A percentile compares a stretch with the other conserved stretches of the same genome.
These are phyloP conservation scores for Angomonas ambiguus DNA, from an alignment of 208 protist species.

Conservation along the genomic window DNA sequence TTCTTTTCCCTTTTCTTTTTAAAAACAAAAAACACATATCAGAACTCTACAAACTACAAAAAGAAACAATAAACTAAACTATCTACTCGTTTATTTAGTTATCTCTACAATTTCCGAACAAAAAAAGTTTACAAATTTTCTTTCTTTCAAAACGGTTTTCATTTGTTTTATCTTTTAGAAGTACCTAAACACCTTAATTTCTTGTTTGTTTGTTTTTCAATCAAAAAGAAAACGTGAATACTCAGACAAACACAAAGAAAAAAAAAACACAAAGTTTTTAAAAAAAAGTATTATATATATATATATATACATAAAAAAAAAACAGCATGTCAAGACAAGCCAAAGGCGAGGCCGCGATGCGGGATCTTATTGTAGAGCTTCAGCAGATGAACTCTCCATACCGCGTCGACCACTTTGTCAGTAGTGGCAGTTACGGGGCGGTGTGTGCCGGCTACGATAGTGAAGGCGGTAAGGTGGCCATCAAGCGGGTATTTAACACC, in stretches of 20 bases:
- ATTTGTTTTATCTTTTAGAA: no score
- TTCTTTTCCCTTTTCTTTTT: conserved; percentile 9
- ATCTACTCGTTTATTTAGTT: background rate
- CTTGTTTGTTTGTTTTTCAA: conserved; percentile 12
- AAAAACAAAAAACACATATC: background rate
- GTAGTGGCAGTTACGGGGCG: conserved; percentile 86
- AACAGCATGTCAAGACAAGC: conserved; percentile 18
- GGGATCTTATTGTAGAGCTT: conserved; percentile 73
- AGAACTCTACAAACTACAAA: background rate
- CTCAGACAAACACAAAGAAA: no score
- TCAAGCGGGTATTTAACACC: conserved; percentile 88
- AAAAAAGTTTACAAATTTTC: no score
- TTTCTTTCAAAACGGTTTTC: no score
- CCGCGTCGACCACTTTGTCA: conserved; percentile 77
- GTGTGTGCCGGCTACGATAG: conserved; percentile 77
- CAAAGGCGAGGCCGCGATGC: conserved; percentile 67
- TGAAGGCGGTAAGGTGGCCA: conserved; percentile 60
- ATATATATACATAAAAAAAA: conserved; percentile 1
- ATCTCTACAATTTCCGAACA: no score
- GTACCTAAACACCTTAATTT: no score
- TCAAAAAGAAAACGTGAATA: background rate
- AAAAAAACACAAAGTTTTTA: no score
- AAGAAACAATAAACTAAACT: background rate
- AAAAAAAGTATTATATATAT: no score
- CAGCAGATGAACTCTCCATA: conserved; percentile 69